Conservation (phyloP, 352 stramenopile genomes). For the Globisporangium megalacanthum region DNA sequence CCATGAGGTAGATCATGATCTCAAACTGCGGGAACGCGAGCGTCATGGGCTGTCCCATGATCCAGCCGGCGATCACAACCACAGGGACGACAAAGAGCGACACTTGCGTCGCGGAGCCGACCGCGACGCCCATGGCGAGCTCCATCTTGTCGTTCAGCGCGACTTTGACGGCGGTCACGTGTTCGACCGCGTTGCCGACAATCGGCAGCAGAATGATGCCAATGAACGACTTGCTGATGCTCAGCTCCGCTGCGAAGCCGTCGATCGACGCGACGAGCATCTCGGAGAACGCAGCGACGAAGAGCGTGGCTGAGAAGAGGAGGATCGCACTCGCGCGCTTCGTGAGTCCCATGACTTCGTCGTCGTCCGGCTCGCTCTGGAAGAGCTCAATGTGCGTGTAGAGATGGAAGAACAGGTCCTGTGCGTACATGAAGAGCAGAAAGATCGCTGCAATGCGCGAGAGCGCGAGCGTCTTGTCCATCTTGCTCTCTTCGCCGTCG, state of each 20-base stretch:
- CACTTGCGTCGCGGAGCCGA: constrained; percentile 96
- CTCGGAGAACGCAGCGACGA: constrained; percentile 93
- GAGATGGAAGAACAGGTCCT: constrained; percentile 95
- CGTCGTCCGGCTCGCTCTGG: constrained; percentile 43
- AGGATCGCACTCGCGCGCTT: constrained; percentile 71
- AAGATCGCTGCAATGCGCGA: constrained; percentile 79
- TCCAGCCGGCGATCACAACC: constrained; percentile 93
- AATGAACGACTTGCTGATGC: constrained; percentile 84
- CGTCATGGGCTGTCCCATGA: constrained; percentile 91
- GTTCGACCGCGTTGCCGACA: constrained; percentile 97
- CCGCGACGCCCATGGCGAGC: constrained; percentile 96
- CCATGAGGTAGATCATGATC: constrained; percentile 95
- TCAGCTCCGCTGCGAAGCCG: constrained; percentile 55
- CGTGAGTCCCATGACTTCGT: constrained; percentile 82
- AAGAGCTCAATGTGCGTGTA: constrained; percentile 94
- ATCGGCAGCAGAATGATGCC: constrained; percentile 97
- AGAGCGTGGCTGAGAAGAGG: constrained; percentile 81
- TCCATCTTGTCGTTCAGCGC: constrained; percentile 99
- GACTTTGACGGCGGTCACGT: constrained; percentile 96
- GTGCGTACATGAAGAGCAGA: constrained; percentile 91
- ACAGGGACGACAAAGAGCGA: constrained; percentile 96
- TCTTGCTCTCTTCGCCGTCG: constrained; percentile 60
- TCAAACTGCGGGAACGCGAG: constrained; percentile 96
- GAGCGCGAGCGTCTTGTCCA: constrained; percentile 67
- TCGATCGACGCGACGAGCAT: constrained; percentile 87